Base-by-base conservation (phyloP, 352 stramenopile species). In the Albugo candida region DNA sequence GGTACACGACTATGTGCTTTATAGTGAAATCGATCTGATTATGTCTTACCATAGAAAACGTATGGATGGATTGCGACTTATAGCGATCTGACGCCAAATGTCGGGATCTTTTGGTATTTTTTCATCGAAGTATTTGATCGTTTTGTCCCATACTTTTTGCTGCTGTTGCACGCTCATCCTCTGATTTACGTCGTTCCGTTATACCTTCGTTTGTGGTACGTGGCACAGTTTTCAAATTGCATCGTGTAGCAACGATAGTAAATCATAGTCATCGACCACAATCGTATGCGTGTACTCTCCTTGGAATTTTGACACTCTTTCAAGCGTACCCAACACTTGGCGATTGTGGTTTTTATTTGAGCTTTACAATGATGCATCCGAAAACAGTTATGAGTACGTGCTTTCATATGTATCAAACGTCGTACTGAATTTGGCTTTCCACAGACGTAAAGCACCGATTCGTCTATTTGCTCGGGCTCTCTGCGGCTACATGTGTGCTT, bases 51-150 rank as follows among this genome's bases (percentile, higher is more conserved):
- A 12, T 41, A 83, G 70, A 65, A 82, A 54, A 87, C 77, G 2
- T 91, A 91, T 50, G 47, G 83, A 38, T 91, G 77, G 77, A 63
- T 87, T 20, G 67, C 67, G 0, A 65, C 62, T 34, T 91, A 86
- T 44, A 82, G 68, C 38, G 77, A 87, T 49, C 56, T 91, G 70
- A 87, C 77, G 1, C 74, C 74, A 8, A 86, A 87, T 41, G 66
- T 91, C 18, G 77, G 77, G 34, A 72, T 87, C 50, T 91, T 91
- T 54, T 91, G 77, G 77, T 91, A 91, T 45, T 87, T 91, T 50
- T 87, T 91, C 51, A 91, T 82, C 55, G 77, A 91, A 52, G 63
- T 91, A 1, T 91, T 91, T 45, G 74, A 91, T 51, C 74, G 77
- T 16, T 91, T 91, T 47, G 81, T 81, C 43, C 64, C 63, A 45